Evolutionary conservation across 441 rosid genomes (phyloP).

Genomic region (Erysimum cheiri): DNA sequence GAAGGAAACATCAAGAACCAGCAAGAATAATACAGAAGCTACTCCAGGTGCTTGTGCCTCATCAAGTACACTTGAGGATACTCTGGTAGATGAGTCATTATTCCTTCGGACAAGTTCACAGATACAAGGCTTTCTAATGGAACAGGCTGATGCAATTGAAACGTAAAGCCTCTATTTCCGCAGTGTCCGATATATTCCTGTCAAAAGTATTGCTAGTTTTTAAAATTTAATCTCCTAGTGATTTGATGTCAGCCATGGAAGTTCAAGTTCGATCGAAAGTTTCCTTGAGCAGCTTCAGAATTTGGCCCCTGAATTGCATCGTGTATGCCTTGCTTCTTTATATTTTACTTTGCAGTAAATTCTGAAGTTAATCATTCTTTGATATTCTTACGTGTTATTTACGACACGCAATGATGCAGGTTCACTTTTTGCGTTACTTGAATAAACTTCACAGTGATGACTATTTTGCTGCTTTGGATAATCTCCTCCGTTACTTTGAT

Average conservation of each 20-base stretch:
- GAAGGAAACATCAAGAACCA: slow-evolving; percentile 53
- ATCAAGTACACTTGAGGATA: slow-evolving; percentile 49
- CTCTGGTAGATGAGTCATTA: slow-evolving; percentile 54
- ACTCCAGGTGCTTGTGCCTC: slow-evolving; percentile 48
- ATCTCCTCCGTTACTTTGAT: slow-evolving; percentile 91
- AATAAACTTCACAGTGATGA: slow-evolving; percentile 87
- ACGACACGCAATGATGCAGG: slow-evolving; percentile 57
- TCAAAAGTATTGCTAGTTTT: slow-evolving; percentile 28
- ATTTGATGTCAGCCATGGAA: slow-evolving; percentile 67
- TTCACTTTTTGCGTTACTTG: slow-evolving; percentile 91
- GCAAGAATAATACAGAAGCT: slow-evolving; percentile 53
- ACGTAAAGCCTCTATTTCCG: slow-evolving; percentile 51
- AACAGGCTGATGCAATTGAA: slow-evolving; percentile 89
- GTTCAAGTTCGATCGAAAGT: slow-evolving; percentile 70
- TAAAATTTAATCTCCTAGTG: slow-evolving; percentile 29
- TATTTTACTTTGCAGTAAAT: slow-evolving; percentile 13
- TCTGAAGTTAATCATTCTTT: slow-evolving; percentile 24
- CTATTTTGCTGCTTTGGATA: slow-evolving; percentile 91
- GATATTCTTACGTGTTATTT: slow-evolving; percentile 30
- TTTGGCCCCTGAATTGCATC: slow-evolving; percentile 93
- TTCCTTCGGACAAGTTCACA: slow-evolving; percentile 82
- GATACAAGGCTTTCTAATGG: slow-evolving; percentile 88
- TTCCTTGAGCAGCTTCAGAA: slow-evolving; percentile 75
- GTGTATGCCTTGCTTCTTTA: slow-evolving; percentile 52
- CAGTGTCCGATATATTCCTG: slow-evolving; percentile 1